Conservation (phyloP, 257 asterid species). For the Plantago major region DNA sequence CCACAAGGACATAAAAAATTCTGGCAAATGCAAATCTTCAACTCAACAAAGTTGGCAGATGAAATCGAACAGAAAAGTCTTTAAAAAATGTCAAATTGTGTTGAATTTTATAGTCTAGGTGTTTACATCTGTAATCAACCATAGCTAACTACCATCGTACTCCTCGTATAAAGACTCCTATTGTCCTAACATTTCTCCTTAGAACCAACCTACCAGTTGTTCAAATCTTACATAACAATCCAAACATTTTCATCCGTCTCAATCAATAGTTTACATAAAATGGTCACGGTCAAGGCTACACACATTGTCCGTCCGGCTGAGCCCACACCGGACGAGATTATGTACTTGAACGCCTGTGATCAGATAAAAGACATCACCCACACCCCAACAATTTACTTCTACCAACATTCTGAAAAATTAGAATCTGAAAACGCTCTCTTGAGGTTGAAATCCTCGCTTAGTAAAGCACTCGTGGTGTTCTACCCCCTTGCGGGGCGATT, state of each 20-base stretch:
- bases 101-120: not conserved
- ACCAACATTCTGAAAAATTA: slow-evolving; percentile 21
- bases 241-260: not conserved
- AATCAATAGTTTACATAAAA: slow-evolving; percentile 2
- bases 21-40: too few species aligned
- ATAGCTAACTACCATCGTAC: not conserved
- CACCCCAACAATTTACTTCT: slow-evolving; percentile 54
- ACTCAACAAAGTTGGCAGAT: not conserved
- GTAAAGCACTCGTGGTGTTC: slow-evolving; percentile 40
- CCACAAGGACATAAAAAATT: too few species aligned
- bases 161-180: not conserved
- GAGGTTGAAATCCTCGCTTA: slow-evolving; percentile 30
- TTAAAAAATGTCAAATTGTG: not conserved
- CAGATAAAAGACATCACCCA: slow-evolving; percentile 51
- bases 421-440: slow-evolving; percentile 14
- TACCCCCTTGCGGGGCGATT: slow-evolving; percentile 62
- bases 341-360: slow-evolving; percentile 44
- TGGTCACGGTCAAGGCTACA: slow-evolving; percentile 36
- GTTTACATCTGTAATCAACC: slow-evolving; percentile 3
- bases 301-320: slow-evolving; percentile 58
- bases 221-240: not conserved
- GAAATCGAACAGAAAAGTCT: not conserved
- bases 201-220: not conserved
- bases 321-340: slow-evolving; percentile 32
- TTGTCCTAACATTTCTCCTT: not conserved